Conservation (phyloP, 163 green algal species). For the Scenedesmus sp. region DNA sequence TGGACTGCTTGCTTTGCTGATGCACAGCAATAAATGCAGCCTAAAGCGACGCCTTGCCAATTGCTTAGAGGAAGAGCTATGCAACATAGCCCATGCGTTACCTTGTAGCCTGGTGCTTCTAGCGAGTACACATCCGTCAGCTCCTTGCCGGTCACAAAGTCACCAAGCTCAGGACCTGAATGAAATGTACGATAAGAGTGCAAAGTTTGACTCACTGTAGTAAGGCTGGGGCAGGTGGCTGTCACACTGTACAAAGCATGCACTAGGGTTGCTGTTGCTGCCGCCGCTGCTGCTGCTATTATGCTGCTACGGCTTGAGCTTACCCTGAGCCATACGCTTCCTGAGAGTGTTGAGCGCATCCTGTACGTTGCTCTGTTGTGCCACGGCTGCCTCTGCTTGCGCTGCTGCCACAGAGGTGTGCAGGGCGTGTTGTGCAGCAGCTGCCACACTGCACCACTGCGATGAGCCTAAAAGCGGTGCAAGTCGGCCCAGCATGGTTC, state of each 20-base stretch:
- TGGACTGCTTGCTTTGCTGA: neutral
- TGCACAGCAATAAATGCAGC: neutral
- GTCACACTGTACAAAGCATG: neutral
- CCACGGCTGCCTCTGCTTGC: constrained; percentile 18
- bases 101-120: constrained; percentile 50
- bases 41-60: too few relatives aligned
- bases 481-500: neutral
- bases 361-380: neutral
- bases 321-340: constrained; percentile 46
- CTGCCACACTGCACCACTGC: constrained; percentile 2
- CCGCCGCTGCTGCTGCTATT: too few relatives aligned
- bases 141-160: constrained; percentile 46
- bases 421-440: neutral
- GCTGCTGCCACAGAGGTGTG: constrained; percentile 18
- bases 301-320: neutral
- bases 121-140: constrained; percentile 47
- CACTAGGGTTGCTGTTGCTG: neutral
- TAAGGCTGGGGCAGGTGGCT: neutral
- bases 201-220: neutral
- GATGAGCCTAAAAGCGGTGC: neutral
- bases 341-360: constrained; percentile 6
- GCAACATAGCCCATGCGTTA: neutral
- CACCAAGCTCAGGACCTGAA: constrained; percentile 46
- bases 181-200: neutral
- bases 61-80: too few relatives aligned